Conservation (phyloP, 1,284 basidiomycete species). For the Amylostereum areolatum region DNA sequence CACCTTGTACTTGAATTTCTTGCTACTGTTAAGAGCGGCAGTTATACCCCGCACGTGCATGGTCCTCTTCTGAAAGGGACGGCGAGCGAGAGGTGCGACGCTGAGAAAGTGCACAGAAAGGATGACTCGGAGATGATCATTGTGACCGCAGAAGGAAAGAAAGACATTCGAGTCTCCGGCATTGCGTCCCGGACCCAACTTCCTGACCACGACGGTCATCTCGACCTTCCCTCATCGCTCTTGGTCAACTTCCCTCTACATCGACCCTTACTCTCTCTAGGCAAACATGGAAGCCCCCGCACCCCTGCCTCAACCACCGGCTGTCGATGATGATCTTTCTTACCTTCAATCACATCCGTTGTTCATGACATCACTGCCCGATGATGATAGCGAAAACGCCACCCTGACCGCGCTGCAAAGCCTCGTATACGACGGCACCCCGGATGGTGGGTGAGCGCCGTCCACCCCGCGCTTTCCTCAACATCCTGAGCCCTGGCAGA, state of each 20-base stretch:
- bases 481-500: slow-evolving; percentile 43
- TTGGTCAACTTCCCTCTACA: too few relatives aligned
- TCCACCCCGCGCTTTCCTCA: not conserved
- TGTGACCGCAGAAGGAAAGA: too few relatives aligned
- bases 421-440: slow-evolving; percentile 84
- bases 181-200: too few relatives aligned
- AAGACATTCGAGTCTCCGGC: too few relatives aligned
- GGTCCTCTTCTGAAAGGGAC: too few relatives aligned
- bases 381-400: slow-evolving; percentile 54
- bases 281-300: too few relatives aligned
- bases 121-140: too few relatives aligned
- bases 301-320: slow-evolving; percentile 27
- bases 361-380: slow-evolving; percentile 89
- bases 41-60: slow-evolving; percentile 31
- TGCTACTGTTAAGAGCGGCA: slow-evolving; percentile 55
- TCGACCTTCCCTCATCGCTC: too few relatives aligned
- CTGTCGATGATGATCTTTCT: slow-evolving; percentile 43
- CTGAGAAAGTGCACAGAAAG: too few relatives aligned
- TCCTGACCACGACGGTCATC: too few relatives aligned
- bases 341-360: slow-evolving; percentile 65
- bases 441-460: slow-evolving; percentile 70
- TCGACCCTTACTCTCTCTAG: too few relatives aligned
- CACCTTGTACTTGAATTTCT: slow-evolving; percentile 61
- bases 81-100: too few relatives aligned
- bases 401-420: slow-evolving; percentile 82